Base-by-base conservation (phyloP, 306 rosid species). In the Alnus glutinosa region DNA sequence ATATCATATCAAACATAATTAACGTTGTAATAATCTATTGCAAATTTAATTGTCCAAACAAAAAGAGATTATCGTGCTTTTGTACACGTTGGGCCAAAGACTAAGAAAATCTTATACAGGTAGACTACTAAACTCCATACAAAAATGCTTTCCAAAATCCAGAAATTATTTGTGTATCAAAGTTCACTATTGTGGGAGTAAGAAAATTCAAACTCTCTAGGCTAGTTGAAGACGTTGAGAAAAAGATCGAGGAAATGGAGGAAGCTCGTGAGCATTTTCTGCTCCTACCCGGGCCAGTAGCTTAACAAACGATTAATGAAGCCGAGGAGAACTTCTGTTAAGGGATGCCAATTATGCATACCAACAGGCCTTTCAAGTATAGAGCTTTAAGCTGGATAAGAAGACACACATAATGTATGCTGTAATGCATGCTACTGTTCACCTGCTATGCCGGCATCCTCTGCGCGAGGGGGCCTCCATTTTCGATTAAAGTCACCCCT, bases 381-480 rank as follows among this genome's bases (percentile, higher is more conserved):
- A 36, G 46, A 63, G 70, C 70, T 34, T 32, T 34, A 63, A 14
- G 70, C 46, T 63, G 37, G 19, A 63, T 19, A 34, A 13, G 70
- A 63, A 34, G 46, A 32, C 37, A 46, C 19, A 12, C 19, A 1
- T 34, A 32, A 34, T 36, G 70, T 34, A 5, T 18, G 9, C 44
- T 19, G 39, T 28, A 23, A 50, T 63, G 73, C 71, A 63, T 50
- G 50, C 79, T 83, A 87, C 64, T 87, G 83, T 73, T 89, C 89
- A 69, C 72, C 90, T 57, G 81, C 85, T 49, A 79, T 14, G 30
- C 61, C 69, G 46, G 83, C 81, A 78, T 91, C 90, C 47, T 89
- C 84, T 9, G 51, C 51, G 0, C 71, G 93, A 55, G 94, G 84
- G 3, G 98, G 94, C 77, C 98, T 89, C 98, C 97, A 96, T 84